Conservation (phyloP, 2,329 filamentous ascomycete species). For the Escovopsis sp. region DNA sequence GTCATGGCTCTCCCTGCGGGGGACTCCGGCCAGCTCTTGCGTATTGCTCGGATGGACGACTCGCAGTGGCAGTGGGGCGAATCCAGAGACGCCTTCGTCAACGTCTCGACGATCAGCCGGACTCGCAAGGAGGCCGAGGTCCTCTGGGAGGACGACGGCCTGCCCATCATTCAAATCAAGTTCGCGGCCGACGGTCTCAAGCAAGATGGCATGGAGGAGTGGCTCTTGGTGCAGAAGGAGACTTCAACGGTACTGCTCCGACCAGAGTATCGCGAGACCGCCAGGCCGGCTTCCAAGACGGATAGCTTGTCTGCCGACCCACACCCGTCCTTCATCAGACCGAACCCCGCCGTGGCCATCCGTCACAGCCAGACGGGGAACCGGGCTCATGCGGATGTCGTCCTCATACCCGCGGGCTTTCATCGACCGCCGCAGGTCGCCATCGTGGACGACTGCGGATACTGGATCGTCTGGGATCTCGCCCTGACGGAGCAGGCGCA, state of each 20-base stretch:
- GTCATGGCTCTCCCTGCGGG: conserved; percentile 36
- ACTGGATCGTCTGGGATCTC: conserved; percentile 55
- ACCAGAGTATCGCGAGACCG: conserved; percentile 28
- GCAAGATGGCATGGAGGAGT: conserved; percentile 24
- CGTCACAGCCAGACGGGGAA: conserved; percentile 36
- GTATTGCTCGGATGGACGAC: conserved; percentile 33
- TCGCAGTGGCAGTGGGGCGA: conserved; percentile 40
- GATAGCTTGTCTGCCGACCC: conserved; percentile 6
- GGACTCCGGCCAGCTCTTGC: conserved; percentile 41
- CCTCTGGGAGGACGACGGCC: conserved; percentile 37
- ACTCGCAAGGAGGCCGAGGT: conserved; percentile 29
- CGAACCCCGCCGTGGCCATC: conserved; percentile 40
- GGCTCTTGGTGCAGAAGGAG: conserved; percentile 38
- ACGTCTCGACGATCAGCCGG: conserved; percentile 27
- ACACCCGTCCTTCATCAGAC: conserved; percentile 34
- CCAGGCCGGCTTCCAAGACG: conserved; percentile 1
- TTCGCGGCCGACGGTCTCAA: conserved; percentile 25
- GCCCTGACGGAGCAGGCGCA: conserved; percentile 18
- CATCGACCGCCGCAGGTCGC: conserved; percentile 44
- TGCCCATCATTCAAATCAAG: conserved; percentile 35
- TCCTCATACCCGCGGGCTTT: conserved; percentile 40
- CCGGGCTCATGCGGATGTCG: conserved; percentile 42
- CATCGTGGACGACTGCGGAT: conserved; percentile 47
- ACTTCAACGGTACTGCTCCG: conserved; percentile 35
- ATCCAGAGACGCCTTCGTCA: conserved; percentile 29